Evolutionary conservation across 345 rosid genomes (phyloP).

Genomic region (Angophora floribunda): DNA sequence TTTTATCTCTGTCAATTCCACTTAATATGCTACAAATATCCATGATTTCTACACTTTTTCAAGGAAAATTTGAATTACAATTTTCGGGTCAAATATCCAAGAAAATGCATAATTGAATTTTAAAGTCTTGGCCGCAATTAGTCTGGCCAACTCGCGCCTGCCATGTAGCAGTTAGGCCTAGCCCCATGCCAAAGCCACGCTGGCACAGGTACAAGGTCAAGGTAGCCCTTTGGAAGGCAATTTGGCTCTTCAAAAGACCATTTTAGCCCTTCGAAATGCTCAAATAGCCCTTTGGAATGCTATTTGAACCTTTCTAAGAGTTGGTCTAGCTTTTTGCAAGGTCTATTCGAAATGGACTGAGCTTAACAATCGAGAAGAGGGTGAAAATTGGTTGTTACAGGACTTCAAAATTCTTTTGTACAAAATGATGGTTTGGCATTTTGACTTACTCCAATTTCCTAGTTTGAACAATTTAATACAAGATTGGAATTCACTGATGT

Average conservation of each 20-base stretch:
- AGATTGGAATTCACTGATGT: background rate
- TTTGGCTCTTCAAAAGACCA: background rate
- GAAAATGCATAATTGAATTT: background rate
- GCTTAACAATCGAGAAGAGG: background rate
- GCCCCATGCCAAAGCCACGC: background rate
- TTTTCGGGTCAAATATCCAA: background rate
- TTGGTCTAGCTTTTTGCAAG: background rate
- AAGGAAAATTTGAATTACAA: background rate
- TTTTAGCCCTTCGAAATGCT: background rate
- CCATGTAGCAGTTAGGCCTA: background rate
- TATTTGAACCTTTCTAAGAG: background rate
- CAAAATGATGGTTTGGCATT: background rate
- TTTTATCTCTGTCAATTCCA: background rate
- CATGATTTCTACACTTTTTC: background rate
- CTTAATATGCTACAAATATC: background rate
- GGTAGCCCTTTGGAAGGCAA: background rate
- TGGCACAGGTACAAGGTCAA: background rate
- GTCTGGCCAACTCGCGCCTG: background rate
- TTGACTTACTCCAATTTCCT: background rate
- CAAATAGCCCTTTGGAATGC: background rate
- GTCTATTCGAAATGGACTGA: background rate
- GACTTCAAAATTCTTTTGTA: background rate
- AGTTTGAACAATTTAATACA: background rate
- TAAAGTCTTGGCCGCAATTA: background rate
- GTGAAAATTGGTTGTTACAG: background rate